Evolutionary conservation across 106 monocot genomes (phyloP), one percentile per base, ranked within the genome.

Genomic region (Dendrobium officinale): DNA sequence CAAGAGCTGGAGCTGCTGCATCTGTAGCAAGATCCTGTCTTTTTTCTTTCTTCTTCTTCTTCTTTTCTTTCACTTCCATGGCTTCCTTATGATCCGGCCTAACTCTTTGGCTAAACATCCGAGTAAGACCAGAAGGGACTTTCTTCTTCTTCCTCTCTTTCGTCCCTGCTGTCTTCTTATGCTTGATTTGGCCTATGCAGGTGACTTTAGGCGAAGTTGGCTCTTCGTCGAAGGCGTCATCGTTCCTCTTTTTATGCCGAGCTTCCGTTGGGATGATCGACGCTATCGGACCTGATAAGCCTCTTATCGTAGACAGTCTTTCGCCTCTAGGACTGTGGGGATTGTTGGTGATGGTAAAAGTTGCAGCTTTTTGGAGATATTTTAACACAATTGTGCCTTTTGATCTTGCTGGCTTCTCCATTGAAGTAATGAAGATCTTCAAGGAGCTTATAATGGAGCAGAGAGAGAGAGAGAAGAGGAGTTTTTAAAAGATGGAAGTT

Each of bases 1-100:
- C 92, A 11, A 92, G 48, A 26, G 77, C 40, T n/a, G 90, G 90
- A 67, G 78, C 13, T 41, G 76, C 55, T 8, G 55, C 20, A 56
- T 42, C 66, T 22, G 31, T 16, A 2, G 59, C 58, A 18, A 4
- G 47, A 48, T 19, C 43, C 77, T 18, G 42, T 72, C 37, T 42
- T 48, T 42, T 74, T 33, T 4, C 24, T 27, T 54, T 55, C 77
- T 77, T 54, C 77, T 77, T 40, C 67, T 26, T 45, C 66, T 13
- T 15, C 51, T 51, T 45, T 45, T 45, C 45, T 45, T 9, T 45
- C 8, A 45, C 45, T 5, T 45, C 45, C 45, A 45, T 31, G 31
- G 1, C 45, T 5, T 45, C 45, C 6, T 45, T 51, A 13, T 51
- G 51, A 51, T 51, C 31, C 78, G 20, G 40, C 22, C 75, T 10